Percentiles rank a stretch among this genome's conserved stretches.
Conservation (phyloP, 225 moss, liverwort and hornwort species). For the Sphagnum tenellum region DNA sequence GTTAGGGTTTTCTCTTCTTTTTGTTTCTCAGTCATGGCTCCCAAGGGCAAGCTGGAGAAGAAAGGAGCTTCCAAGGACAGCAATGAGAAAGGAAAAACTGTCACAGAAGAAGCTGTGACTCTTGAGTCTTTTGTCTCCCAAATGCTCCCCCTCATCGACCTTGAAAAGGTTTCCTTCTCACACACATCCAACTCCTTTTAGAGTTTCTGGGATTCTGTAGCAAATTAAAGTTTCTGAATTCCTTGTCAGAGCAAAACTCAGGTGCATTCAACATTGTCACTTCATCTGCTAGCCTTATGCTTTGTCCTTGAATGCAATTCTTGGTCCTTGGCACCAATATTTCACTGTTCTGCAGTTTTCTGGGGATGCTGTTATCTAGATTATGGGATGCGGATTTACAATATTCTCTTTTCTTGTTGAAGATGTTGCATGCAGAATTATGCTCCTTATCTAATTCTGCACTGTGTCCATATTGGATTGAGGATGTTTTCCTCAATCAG, state of each 20-base stretch:
- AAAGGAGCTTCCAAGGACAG: conserved; percentile 16
- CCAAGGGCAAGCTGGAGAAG: conserved; percentile 13
- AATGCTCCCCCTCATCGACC: conserved; percentile 67
- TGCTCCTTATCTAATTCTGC: background rate
- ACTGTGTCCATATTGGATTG: conserved; percentile 5
- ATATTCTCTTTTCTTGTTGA: too few relatives aligned
- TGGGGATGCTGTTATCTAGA: too few relatives aligned
- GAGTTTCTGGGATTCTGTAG: background rate
- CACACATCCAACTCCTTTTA: background rate
- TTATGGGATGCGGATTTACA: too few relatives aligned
- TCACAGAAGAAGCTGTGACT: conserved; percentile 29
- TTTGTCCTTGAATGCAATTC: background rate
- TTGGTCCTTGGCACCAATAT: background rate
- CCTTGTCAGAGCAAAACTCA: too few relatives aligned
- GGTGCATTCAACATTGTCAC: too few relatives aligned
- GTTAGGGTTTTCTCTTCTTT: conserved; percentile 13
- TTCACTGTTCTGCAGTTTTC: background rate
- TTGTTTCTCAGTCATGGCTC: conserved; percentile 12
- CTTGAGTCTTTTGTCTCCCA: conserved; percentile 69
- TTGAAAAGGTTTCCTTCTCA: conserved; percentile 63
- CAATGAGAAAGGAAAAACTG: conserved; percentile 16
- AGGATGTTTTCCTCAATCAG: conserved; percentile 3
- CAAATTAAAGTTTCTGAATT: too few relatives aligned
- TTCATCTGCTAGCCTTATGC: background rate
- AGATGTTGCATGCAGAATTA: too few relatives aligned